Evolutionary conservation across 441 rosid genomes (phyloP).

Genomic region (Sinapis alba): DNA sequence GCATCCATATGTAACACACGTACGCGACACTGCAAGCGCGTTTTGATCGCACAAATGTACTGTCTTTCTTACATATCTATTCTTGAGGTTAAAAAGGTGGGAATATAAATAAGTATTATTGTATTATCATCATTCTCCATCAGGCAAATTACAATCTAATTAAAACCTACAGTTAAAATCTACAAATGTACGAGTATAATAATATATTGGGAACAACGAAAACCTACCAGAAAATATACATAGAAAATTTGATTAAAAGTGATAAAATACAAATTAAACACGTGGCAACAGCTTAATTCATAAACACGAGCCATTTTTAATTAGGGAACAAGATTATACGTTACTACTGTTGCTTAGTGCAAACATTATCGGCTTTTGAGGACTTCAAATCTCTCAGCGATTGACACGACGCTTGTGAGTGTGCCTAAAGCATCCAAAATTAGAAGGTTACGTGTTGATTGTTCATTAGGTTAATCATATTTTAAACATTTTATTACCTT

Average conservation of each 20-base stretch:
- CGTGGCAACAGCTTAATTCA: constrained; percentile 34
- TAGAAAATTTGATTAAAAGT: neutral
- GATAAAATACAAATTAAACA: constrained; percentile 18
- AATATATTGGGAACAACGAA: constrained; percentile 12
- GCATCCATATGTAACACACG: constrained; percentile 36
- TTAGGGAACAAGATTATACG: constrained; percentile 31
- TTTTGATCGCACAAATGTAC: constrained; percentile 28
- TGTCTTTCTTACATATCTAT: constrained; percentile 29
- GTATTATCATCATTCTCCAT: neutral
- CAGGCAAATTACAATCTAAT: constrained; percentile 9
- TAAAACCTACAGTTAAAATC: constrained; percentile 14
- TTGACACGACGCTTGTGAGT: constrained; percentile 39
- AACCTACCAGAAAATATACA: neutral
- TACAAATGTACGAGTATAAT: neutral
- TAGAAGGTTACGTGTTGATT: constrained; percentile 25
- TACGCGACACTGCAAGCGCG: constrained; percentile 25
- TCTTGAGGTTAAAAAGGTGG: neutral
- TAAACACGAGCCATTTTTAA: constrained; percentile 19
- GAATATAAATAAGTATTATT: constrained; percentile 5
- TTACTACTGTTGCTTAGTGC: constrained; percentile 33
- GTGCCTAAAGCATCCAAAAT: constrained; percentile 39
- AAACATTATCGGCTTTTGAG: constrained; percentile 41
- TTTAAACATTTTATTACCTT: constrained; percentile 7
- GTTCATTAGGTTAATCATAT: constrained; percentile 9
- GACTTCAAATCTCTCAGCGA: constrained; percentile 27